These are phyloP conservation scores for Phyllosticta citribraziliensis DNA, from an alignment of 2,329 filamentous ascomycete genomes.

Conservation along the genomic window DNA sequence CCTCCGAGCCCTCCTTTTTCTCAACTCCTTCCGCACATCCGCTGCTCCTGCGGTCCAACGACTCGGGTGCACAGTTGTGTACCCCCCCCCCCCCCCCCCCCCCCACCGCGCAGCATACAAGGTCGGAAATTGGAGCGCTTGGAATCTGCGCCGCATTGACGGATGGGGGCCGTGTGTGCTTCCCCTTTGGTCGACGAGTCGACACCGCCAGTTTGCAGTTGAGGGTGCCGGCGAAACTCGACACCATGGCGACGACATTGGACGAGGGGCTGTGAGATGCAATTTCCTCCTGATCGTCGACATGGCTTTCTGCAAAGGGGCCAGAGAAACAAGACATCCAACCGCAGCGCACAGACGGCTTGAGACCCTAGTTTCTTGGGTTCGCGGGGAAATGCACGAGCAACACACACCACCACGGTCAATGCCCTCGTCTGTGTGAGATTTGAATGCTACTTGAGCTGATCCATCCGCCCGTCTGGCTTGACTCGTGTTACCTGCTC, in stretches of 20 bases:
- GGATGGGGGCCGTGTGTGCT: conserved; percentile 1
- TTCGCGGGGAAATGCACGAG: neutral
- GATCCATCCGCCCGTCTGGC: neutral
- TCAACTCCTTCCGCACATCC: neutral
- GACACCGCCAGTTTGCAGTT: neutral
- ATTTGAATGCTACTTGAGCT: neutral
- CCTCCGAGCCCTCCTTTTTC: conserved; percentile 3
- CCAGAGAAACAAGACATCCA: neutral
- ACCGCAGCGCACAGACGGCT: conserved; percentile 2
- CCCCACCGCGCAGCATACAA: neutral
- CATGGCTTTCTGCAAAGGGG: conserved; percentile 5
- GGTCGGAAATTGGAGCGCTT: conserved; percentile 2
- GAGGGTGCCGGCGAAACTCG: neutral
- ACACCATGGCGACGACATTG: neutral
- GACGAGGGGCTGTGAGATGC: neutral
- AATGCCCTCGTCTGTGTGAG: neutral
- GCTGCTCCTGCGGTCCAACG: conserved; percentile 1
- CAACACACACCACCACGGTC: neutral
- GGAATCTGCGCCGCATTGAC: neutral
- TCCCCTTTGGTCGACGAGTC: neutral
- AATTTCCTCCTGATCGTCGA: neutral
- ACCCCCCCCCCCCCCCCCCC: neutral
- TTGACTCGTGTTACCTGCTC: neutral
- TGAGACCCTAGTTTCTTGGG: neutral
- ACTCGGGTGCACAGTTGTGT: neutral